phyloP scores from a whole-genome alignment of 169 alveolate species.

The Plasmodium vinckei region DNA sequence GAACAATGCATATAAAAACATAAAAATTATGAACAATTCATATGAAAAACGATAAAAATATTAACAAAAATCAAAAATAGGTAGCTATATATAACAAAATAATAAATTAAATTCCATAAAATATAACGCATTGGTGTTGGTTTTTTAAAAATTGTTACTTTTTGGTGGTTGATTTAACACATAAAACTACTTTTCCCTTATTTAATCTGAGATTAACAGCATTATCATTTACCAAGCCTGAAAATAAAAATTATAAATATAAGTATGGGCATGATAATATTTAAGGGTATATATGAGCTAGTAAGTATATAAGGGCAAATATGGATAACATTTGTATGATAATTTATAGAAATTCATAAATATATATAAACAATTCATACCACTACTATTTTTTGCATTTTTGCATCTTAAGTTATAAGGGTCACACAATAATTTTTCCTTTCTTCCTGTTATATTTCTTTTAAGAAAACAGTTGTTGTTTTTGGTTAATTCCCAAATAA shows the following conservation, averaged over 20 bases:
- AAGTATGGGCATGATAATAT: neutral
- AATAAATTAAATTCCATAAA: too few species aligned
- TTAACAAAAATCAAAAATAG: too few species aligned
- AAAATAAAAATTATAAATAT: constrained; percentile 12
- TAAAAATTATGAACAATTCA: too few species aligned
- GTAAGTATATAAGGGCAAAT: neutral
- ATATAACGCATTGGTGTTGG: too few species aligned
- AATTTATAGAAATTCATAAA: neutral
- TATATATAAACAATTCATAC: constrained; percentile 10
- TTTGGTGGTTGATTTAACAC: constrained; percentile 19
- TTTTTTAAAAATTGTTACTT: neutral
- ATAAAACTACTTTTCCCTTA: constrained; percentile 37
- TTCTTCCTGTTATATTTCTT: constrained; percentile 40
- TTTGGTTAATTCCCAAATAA: constrained; percentile 67
- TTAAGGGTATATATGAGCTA: neutral
- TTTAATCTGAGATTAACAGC: constrained; percentile 28
- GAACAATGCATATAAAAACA: too few species aligned
- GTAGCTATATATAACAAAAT: too few species aligned
- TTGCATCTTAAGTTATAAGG: constrained; percentile 38
- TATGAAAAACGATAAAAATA: too few species aligned
- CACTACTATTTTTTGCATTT: constrained; percentile 48
- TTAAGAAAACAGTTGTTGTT: constrained; percentile 53
- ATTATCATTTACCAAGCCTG: constrained; percentile 43
- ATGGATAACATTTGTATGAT: too few species aligned
- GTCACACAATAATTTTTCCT: constrained; percentile 46